A percentile compares a stretch with the other conserved stretches of the same genome.
phyloP scores from a whole-genome alignment of 1,139 yeast genomes.

The Pneumocystis sp. region DNA sequence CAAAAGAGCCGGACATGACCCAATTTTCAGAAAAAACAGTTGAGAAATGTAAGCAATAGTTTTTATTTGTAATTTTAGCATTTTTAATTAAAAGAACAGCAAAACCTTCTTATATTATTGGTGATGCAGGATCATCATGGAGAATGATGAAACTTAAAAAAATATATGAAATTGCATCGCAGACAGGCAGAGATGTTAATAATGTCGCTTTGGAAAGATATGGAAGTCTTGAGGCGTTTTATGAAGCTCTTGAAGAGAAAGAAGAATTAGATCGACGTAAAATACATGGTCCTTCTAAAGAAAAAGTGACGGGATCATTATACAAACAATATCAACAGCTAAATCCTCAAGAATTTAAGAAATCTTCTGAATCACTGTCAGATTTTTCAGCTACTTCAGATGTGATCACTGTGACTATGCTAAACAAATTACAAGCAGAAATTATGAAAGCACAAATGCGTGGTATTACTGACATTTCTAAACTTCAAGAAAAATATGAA shows the following conservation, averaged over 20 bases:
- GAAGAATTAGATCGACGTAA: conserved; percentile 21
- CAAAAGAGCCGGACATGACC: not conserved
- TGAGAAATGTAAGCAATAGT: not conserved
- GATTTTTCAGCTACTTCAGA: not conserved
- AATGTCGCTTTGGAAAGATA: conserved; percentile 20
- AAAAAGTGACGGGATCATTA: conserved; percentile 11
- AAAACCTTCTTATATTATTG: conserved; percentile 20
- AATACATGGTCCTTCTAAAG: conserved; percentile 8
- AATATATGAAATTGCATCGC: conserved; percentile 14
- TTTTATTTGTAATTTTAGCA: not conserved
- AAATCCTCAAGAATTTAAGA: not conserved
- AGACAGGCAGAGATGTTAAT: conserved; percentile 15
- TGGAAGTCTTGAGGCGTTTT: conserved; percentile 19
- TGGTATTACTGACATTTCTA: conserved; percentile 16
- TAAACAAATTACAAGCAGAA: conserved; percentile 27
- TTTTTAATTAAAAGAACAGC: not conserved
- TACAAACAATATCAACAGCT: conserved; percentile 9
- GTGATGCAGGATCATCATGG: conserved; percentile 27
- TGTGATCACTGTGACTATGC: conserved; percentile 8
- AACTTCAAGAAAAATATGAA: conserved; percentile 23
- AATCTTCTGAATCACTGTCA: conserved; percentile 5
- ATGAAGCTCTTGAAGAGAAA: conserved; percentile 23
- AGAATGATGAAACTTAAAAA: conserved; percentile 24
- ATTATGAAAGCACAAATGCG: conserved; percentile 27
- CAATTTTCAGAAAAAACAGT: not conserved